Conservation (phyloP, 495 filamentous ascomycete species). For the Pyronema omphalodes region DNA sequence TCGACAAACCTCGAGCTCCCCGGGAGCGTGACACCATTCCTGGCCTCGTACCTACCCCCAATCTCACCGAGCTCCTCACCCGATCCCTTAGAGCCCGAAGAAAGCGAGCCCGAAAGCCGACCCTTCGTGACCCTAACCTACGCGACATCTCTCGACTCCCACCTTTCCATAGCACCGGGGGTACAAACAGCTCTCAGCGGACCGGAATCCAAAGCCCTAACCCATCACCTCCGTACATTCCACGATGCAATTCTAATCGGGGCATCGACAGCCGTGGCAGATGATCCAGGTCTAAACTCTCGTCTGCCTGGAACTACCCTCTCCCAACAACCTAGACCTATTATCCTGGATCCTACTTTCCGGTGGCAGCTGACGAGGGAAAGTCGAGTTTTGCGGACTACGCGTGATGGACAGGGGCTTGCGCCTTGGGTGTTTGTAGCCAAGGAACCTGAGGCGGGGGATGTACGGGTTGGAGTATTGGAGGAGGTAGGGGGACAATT, state of each 20-base stretch:
- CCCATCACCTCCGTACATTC: constrained; percentile 63
- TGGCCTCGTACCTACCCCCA: constrained; percentile 5
- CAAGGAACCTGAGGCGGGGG: constrained; percentile 13
- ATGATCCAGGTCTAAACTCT: constrained; percentile 72
- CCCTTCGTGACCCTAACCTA: constrained; percentile 60
- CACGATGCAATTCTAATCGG: constrained; percentile 79
- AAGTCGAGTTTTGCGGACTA: constrained; percentile 44
- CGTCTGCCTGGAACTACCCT: constrained; percentile 39
- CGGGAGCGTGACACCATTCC: not conserved
- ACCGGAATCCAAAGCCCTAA: constrained; percentile 68
- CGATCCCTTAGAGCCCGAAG: not conserved
- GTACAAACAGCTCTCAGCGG: constrained; percentile 65
- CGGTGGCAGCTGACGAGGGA: constrained; percentile 45
- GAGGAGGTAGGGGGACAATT: constrained; percentile 27
- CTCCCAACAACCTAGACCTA: constrained; percentile 51
- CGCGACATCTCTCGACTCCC: constrained; percentile 73
- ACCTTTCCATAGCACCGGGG: constrained; percentile 54
- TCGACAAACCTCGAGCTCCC: not conserved
- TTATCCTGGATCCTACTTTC: constrained; percentile 56
- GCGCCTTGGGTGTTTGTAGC: constrained; percentile 50
- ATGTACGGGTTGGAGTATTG: constrained; percentile 13
- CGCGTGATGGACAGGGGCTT: constrained; percentile 45
- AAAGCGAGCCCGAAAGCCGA: constrained; percentile 5
- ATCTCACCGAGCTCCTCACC: not conserved
- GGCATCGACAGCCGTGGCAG: constrained; percentile 61